Conservation (phyloP, 257 asterid species). For the Solanum megistacrolobum region DNA sequence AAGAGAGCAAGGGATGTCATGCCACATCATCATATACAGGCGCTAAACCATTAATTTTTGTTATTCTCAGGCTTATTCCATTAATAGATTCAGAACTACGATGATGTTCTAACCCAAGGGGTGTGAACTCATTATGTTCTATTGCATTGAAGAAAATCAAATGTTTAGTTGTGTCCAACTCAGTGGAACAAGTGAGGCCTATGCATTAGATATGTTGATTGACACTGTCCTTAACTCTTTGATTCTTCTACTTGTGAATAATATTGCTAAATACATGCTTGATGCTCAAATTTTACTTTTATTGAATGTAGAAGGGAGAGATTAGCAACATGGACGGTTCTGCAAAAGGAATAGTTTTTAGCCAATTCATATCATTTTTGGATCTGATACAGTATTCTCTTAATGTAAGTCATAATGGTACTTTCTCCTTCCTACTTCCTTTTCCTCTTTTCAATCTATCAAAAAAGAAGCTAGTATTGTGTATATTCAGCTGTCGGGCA, state of each 20-base stretch:
- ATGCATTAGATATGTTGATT: background rate
- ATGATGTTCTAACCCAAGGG: background rate
- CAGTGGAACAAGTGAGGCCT: background rate
- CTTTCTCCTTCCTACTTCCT: background rate
- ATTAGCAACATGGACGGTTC: slow-evolving; percentile 84
- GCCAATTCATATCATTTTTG: slow-evolving; percentile 88
- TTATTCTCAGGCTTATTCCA: background rate
- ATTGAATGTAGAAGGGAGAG: slow-evolving; percentile 69
- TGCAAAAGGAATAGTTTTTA: slow-evolving; percentile 89
- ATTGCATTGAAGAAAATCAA: background rate
- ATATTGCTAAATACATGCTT: background rate
- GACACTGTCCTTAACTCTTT: background rate
- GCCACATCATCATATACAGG: background rate
- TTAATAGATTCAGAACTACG: no score
- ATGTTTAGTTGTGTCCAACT: background rate
- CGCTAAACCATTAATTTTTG: background rate
- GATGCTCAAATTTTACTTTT: slow-evolving; percentile 1
- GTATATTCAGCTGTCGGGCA: slow-evolving; percentile 43
- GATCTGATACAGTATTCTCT: slow-evolving; percentile 78
- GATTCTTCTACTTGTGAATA: background rate
- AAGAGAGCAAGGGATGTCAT: background rate
- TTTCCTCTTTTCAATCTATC: background rate
- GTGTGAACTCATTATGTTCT: background rate
- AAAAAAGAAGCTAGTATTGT: background rate
- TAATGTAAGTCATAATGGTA: slow-evolving; percentile 30